Conservation (phyloP, 352 stramenopile genomes). For the Phytophthora tubulina region DNA sequence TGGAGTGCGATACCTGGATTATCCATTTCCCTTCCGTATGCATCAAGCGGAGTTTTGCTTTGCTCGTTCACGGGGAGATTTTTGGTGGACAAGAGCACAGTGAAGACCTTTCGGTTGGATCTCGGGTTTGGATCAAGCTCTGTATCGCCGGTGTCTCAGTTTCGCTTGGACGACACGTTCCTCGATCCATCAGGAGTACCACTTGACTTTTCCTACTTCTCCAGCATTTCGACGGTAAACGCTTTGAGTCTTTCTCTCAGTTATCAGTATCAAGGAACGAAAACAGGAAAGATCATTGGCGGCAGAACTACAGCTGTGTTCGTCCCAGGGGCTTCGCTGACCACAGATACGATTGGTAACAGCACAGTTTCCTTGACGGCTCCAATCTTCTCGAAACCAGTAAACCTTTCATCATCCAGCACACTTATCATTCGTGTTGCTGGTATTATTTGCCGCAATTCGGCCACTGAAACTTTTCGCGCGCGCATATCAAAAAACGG, state of each 20-base stretch:
- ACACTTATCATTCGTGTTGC: conserved; percentile 55
- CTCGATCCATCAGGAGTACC: conserved; percentile 55
- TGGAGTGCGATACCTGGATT: conserved; percentile 52
- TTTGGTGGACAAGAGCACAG: conserved; percentile 56
- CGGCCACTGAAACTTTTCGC: conserved; percentile 48
- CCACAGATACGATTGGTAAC: conserved; percentile 37
- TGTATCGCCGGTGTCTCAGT: conserved; percentile 30
- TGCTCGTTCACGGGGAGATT: conserved; percentile 61
- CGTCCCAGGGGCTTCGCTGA: conserved; percentile 44
- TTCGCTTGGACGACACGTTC: conserved; percentile 52
- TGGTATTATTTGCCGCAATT: conserved; percentile 58
- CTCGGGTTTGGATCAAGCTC: conserved; percentile 42
- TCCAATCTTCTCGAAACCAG: conserved; percentile 43
- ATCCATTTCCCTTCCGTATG: conserved; percentile 21
- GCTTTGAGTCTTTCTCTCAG: conserved; percentile 38
- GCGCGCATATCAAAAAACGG: conserved; percentile 44
- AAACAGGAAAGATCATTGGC: conserved; percentile 59
- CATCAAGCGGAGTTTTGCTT: conserved; percentile 49
- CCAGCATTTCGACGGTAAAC: conserved; percentile 17
- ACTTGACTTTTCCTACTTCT: conserved; percentile 61
- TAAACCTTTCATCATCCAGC: conserved; percentile 42
- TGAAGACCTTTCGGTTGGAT: conserved; percentile 62
- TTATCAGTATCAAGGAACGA: conserved; percentile 53
- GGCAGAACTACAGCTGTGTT: conserved; percentile 46
- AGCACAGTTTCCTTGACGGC: conserved; percentile 14